Evolutionary conservation across 1,284 basidiomycete genomes (phyloP).

Genomic region (Somion occarium): DNA sequence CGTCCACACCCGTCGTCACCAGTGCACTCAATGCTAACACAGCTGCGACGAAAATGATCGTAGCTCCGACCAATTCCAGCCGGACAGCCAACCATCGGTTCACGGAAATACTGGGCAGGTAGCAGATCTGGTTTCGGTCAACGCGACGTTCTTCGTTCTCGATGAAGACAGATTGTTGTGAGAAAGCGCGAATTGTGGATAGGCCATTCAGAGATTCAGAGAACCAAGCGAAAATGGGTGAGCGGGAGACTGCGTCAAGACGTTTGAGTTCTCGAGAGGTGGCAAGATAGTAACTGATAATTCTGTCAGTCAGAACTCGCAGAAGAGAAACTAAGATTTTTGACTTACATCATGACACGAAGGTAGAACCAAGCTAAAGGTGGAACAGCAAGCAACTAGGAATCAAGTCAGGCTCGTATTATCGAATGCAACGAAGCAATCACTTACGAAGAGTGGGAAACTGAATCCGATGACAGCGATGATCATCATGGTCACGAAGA

Average conservation of each 20-base stretch:
- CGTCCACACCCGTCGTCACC: constrained; percentile 73
- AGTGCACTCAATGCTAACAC: constrained; percentile 68
- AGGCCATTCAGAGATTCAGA: constrained; percentile 84
- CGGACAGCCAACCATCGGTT: constrained; percentile 81
- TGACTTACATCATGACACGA: constrained; percentile 66
- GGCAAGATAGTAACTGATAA: constrained; percentile 77
- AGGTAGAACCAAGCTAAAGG: constrained; percentile 76
- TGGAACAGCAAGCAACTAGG: constrained; percentile 59
- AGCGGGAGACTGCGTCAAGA: constrained; percentile 85
- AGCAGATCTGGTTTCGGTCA: constrained; percentile 83
- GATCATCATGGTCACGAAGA: constrained; percentile 65
- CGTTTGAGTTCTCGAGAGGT: constrained; percentile 92
- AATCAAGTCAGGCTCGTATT: neutral
- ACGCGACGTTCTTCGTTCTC: constrained; percentile 75
- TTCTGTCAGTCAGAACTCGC: constrained; percentile 1
- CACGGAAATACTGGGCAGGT: constrained; percentile 65
- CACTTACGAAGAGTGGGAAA: constrained; percentile 69
- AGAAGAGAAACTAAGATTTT: constrained; percentile 2
- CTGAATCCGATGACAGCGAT: constrained; percentile 74
- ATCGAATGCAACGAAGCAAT: neutral
- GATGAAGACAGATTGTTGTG: constrained; percentile 71
- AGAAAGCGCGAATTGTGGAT: constrained; percentile 82
- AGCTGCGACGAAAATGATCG: constrained; percentile 77
- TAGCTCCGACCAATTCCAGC: constrained; percentile 79
- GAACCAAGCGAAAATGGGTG: constrained; percentile 90